Base-by-base conservation (phyloP, 768 basidiomycete species). In the Calocybe gangraenosa region DNA sequence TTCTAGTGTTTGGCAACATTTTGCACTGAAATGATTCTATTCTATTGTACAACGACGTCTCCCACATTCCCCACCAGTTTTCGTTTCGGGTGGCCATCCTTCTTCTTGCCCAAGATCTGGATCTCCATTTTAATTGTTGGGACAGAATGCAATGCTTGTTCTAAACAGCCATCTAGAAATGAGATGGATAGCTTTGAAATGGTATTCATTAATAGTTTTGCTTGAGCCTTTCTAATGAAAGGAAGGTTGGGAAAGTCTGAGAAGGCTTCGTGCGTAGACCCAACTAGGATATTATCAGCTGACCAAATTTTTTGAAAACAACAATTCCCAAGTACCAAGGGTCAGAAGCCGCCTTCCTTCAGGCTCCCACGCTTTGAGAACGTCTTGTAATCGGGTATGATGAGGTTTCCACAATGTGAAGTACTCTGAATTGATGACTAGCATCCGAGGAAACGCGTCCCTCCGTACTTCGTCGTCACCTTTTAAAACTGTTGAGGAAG, bases 401-500 rank as follows among this genome's bases (percentile, higher is more conserved):
- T 92, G 88, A 37, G 74, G 73, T 37, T 75, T 74, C 90, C 90
- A 92, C 2, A 90, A 67, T 1, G 88, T 87, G 57, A 92, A 92
- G 0, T 63, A 68, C 56, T 88, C 82, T 14, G 87, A 86, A 57
- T 88, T 88, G 54, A 93, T 77, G 11, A 90, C 77, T 37, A 88
- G 59, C 54, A 85, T 62, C 35, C 58, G 65, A 1, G 73, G 75
- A 18, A 28, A 42, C 33, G 51, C 11, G 25, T 28, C 11, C 11
- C 11, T 5, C 25, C 11, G 6, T 6, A 11, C 6, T 11, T 5
- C 25, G 25, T 28, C 11, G 11, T 11, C 11, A 28, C 11, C 25
- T 6, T 11, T 11, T 28, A 11, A 5, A 11, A 28, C 25, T 5
- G 25, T 28, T 11, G 25, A 28, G 25, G 25, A 28, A 11, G 25